phyloP scores from a whole-genome alignment of 352 stramenopile species.

The Blastocystis sp. region DNA sequence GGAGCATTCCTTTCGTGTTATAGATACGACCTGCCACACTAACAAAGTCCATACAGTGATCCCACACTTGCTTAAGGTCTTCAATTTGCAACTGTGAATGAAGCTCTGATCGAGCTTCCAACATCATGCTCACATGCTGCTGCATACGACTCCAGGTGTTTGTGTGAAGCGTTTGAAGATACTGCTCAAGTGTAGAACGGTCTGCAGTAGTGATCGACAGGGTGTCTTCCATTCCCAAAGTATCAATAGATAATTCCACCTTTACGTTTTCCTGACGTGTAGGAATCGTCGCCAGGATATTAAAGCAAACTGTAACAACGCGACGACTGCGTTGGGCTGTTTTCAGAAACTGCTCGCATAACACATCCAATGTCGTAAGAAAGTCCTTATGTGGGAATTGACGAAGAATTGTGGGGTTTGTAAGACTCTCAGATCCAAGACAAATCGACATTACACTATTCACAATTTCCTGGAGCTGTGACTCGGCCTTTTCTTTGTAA shows the following conservation, averaged over 20 bases:
- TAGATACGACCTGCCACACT: background rate
- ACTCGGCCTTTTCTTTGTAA: conserved; percentile 8
- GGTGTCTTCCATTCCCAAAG: background rate
- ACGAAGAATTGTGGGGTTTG: background rate
- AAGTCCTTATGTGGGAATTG: conserved; percentile 7
- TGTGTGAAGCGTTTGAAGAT: background rate
- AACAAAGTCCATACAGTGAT: conserved; percentile 49
- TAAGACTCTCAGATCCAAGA: background rate
- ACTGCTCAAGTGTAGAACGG: background rate
- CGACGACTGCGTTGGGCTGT: background rate
- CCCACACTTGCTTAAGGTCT: conserved; percentile 11
- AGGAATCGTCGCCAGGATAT: conserved; percentile 16
- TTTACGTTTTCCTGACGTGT: background rate
- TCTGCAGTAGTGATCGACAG: background rate
- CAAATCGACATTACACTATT: conserved; percentile 18
- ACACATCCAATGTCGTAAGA: background rate
- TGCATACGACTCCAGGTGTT: conserved; percentile 20
- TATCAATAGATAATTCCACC: background rate
- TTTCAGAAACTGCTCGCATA: conserved; percentile 30
- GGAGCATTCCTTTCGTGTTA: background rate
- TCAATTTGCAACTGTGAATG: background rate
- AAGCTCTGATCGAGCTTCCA: background rate
- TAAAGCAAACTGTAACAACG: background rate
- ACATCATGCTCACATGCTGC: background rate
- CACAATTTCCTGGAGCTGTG: conserved; percentile 18